Conservation (phyloP, 2,329 filamentous ascomycete genomes). For the Fusarium cicatricum region DNA sequence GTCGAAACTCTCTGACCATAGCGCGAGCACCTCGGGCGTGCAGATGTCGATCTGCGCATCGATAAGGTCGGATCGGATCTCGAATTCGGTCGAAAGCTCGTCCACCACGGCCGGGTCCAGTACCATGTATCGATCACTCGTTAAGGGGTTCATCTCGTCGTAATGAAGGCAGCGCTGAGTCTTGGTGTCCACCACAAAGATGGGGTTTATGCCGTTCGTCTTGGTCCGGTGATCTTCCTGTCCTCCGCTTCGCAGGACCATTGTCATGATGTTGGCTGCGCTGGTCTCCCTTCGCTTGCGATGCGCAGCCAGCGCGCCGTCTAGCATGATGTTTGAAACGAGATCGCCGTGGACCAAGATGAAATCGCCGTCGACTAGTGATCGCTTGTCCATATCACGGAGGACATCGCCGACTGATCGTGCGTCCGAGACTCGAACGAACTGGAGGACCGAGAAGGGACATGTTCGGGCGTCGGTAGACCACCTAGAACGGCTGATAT, state of each 20-base stretch:
- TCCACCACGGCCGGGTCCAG: conserved; percentile 84
- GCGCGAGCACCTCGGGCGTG: conserved; percentile 90
- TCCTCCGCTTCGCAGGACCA: conserved; percentile 84
- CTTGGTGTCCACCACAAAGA: conserved; percentile 85
- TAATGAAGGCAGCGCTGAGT: conserved; percentile 90
- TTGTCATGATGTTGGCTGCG: conserved; percentile 97
- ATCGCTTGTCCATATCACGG: conserved; percentile 88
- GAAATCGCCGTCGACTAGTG: conserved; percentile 89
- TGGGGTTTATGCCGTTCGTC: conserved; percentile 75
- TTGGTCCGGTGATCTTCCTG: conserved; percentile 77
- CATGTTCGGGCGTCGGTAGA: conserved; percentile 64
- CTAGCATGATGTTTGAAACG: conserved; percentile 88
- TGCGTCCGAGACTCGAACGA: conserved; percentile 84
- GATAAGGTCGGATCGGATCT: conserved; percentile 86
- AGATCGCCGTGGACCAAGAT: conserved; percentile 92
- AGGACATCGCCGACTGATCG: conserved; percentile 92
- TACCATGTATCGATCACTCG: conserved; percentile 70
- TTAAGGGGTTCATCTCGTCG: conserved; percentile 82
- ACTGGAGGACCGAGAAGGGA: conserved; percentile 81
- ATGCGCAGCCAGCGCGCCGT: conserved; percentile 79
- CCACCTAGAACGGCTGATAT: conserved; percentile 80
- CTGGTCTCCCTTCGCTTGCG: conserved; percentile 81
- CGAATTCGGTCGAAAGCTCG: conserved; percentile 74
- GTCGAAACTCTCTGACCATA: conserved; percentile 98
- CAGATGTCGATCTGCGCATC: conserved; percentile 98